Percentiles rank a stretch among this genome's conserved stretches.
These are phyloP conservation scores for Penicillium occitanis DNA, from an alignment of 2,329 filamentous ascomycete species.

Conservation along the genomic window DNA sequence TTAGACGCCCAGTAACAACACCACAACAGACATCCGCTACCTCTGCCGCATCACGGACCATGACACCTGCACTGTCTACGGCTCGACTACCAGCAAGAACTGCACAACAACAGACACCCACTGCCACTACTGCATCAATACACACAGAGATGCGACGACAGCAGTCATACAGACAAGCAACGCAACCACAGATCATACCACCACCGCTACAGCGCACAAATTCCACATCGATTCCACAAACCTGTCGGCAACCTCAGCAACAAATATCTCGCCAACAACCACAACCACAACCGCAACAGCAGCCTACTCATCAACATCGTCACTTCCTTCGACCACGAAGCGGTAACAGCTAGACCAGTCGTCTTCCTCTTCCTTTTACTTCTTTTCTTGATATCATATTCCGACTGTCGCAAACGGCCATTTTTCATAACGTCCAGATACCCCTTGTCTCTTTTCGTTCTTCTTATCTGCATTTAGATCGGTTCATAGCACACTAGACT, in stretches of 20 bases:
- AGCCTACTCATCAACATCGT: neutral
- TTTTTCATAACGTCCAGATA: neutral
- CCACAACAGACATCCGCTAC: neutral
- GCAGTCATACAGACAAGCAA: neutral
- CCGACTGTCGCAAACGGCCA: neutral
- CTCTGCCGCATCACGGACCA: neutral
- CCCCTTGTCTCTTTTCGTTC: neutral
- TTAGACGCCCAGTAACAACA: neutral
- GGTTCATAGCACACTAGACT: neutral
- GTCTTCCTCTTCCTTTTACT: neutral
- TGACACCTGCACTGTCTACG: neutral
- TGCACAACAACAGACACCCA: neutral
- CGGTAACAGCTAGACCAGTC: neutral
- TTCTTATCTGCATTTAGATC: conserved; percentile 1
- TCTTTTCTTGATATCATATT: neutral
- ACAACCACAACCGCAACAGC: neutral
- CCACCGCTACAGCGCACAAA: neutral
- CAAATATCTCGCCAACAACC: neutral
- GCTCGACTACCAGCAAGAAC: neutral
- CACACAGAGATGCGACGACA: neutral
- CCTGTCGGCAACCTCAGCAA: neutral
- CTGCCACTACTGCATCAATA: neutral
- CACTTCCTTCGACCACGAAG: neutral
- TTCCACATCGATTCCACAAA: neutral
- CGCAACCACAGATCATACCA: neutral